Percentiles rank a stretch among this genome's conserved stretches.
Conservation (phyloP, 306 rosid genomes). For the Citrullus colocynthis region DNA sequence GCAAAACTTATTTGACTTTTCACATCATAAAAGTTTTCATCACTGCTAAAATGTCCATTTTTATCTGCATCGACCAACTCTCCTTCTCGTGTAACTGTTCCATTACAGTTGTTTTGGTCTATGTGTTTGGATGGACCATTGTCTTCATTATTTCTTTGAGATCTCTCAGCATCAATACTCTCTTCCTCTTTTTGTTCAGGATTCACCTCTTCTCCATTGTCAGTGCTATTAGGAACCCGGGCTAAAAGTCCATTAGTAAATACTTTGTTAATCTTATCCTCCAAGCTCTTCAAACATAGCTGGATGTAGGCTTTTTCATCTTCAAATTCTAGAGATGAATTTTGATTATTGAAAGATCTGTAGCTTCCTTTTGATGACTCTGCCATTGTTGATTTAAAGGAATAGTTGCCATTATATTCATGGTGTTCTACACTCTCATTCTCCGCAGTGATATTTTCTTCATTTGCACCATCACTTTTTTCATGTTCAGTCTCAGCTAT, state of each 20-base stretch:
- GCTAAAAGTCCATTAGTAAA: constrained; percentile 12
- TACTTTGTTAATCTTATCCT: constrained; percentile 34
- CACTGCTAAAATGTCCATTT: constrained; percentile 17
- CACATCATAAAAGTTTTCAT: constrained; percentile 12
- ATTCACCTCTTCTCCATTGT: constrained; percentile 20
- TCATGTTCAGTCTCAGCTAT: constrained; percentile 5
- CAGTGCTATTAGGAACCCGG: constrained; percentile 13
- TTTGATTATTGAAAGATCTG: constrained; percentile 20
- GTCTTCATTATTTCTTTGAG: constrained; percentile 28
- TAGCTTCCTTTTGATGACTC: constrained; percentile 21
- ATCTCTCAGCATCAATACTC: constrained; percentile 16
- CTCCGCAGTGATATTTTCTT: constrained; percentile 16
- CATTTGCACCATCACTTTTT: constrained; percentile 20
- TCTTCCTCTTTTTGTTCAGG: constrained; percentile 19
- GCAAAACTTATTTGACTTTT: constrained; percentile 10
- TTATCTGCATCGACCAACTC: constrained; percentile 15
- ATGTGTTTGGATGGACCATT: constrained; percentile 14
- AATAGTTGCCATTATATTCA: constrained; percentile 4
- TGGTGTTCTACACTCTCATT: constrained; percentile 10
- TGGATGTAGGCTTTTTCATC: constrained; percentile 55
- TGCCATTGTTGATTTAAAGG: constrained; percentile 13
- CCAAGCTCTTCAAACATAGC: constrained; percentile 48
- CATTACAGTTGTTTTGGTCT: constrained; percentile 14
- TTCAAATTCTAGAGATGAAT: constrained; percentile 36
- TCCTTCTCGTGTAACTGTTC: constrained; percentile 20